Percentiles rank a stretch among this genome's conserved stretches.
Evolutionary conservation across 345 rosid genomes (phyloP).

Genomic region (Brassica nigra): DNA sequence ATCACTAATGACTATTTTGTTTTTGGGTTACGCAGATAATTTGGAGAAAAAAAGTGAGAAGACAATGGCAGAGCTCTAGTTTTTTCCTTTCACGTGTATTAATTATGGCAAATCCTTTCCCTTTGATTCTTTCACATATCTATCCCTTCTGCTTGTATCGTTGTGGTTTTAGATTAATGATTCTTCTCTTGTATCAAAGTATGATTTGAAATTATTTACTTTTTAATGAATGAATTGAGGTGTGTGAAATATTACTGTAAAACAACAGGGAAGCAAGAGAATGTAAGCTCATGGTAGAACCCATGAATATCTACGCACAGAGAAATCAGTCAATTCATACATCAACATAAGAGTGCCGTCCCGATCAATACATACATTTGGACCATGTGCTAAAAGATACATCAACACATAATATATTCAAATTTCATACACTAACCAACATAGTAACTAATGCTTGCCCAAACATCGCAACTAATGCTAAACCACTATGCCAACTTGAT

Average conservation of each 20-base stretch:
- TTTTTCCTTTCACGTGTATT: slow-evolving; percentile 14
- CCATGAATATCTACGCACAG: neutral
- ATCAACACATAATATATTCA: too few relatives aligned
- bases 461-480: too few relatives aligned
- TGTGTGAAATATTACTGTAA: neutral
- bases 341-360: too few relatives aligned
- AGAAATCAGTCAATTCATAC: too few relatives aligned
- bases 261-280: neutral
- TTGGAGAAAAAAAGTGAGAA: slow-evolving; percentile 22
- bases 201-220: neutral
- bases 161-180: slow-evolving; percentile 19
- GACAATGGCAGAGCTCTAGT: slow-evolving; percentile 21
- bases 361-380: too few relatives aligned
- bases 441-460: too few relatives aligned
- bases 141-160: slow-evolving; percentile 20
- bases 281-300: neutral
- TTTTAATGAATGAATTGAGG: neutral
- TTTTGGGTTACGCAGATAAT: slow-evolving; percentile 19
- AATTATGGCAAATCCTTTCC: slow-evolving; percentile 7
- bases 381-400: too few relatives aligned
- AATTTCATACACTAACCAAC: too few relatives aligned
- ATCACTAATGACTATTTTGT: neutral
- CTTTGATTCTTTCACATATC: slow-evolving; percentile 29
- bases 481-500: too few relatives aligned
- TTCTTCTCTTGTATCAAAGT: slow-evolving; percentile 34